Base-by-base conservation (phyloP, 2,329 filamentous ascomycete species). In the Blastomyces gilchristii region DNA sequence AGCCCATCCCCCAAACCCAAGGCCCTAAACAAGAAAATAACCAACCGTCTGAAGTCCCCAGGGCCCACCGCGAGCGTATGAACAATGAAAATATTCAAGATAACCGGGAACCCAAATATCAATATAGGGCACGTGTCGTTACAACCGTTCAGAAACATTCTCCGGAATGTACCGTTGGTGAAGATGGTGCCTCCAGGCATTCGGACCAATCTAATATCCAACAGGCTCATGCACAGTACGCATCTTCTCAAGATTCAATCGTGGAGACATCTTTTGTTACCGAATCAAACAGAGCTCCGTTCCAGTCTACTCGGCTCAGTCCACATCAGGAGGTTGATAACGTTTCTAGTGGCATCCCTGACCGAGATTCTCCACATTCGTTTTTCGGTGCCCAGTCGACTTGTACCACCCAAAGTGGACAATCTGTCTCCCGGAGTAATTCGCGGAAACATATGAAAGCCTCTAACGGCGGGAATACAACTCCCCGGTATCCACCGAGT, bases 381-480 rank as follows among this genome's bases (percentile, higher is more conserved):
- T 49, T 18, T 37, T 34, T 25, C 18, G 43, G n/a, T 49, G 28
- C n/a, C 11, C 43, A 28, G 28, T 59, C 58, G 45, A 28, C 14
- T 49, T 37, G 43, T 25, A 59, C 45, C 22, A 50, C 28, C 25
- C 58, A 28, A 59, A 59, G 43, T 25, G 25, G 58, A 34, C 52
- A 56, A 18, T 57, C 60, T 18, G 22, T 28, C n/a, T 57, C 60
- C 43, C 28, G 37, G n/a, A 62, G 37, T 47, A 31, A 34, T 47
- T 62, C 60, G n/a, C 61, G 47, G n/a, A 53, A 39, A 25, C 54
- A 53, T 54, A 45, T 53, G n/a, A 64, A 61, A 63, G 43, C 61
- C 68, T 28, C 67, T 68, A 31, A 63, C 72, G 39, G 65, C 34
- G 67, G 65, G 58, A 71, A 68, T 58, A 69, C 65, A 58, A 69